A percentile compares a stretch with the other conserved stretches of the same genome.
These are phyloP conservation scores for Telopea speciosissima DNA, from an alignment of 177 flowering plant species.

Conservation along the genomic window DNA sequence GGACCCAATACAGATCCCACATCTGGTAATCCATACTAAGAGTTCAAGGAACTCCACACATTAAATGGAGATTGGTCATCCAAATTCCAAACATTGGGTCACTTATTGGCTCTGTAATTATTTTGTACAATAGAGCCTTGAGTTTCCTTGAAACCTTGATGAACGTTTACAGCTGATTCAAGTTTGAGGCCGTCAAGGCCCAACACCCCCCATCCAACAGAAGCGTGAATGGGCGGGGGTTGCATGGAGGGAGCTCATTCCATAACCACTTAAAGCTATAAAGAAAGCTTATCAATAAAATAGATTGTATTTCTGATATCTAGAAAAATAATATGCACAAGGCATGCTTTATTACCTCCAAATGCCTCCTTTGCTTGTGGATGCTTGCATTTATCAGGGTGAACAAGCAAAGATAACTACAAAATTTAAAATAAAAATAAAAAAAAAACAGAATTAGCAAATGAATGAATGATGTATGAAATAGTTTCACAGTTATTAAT, in stretches of 20 bases:
- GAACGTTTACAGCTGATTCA: background rate
- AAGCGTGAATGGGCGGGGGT: no score
- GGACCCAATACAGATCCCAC: no score
- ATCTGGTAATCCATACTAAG: no score
- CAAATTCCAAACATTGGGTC: no score
- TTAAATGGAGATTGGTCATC: no score
- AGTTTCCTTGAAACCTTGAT: no score
- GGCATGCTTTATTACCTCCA: conserved; percentile 47
- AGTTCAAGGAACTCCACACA: no score
- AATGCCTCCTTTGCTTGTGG: conserved; percentile 99
- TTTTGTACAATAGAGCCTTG: background rate
- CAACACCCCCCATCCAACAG: no score
- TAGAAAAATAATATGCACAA: background rate
- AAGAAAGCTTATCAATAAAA: no score
- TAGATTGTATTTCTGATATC: background rate
- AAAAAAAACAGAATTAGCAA: conserved; percentile 2
- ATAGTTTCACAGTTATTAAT: background rate
- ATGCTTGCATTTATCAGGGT: conserved; percentile 99
- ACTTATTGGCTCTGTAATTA: no score
- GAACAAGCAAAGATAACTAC: conserved; percentile 90
- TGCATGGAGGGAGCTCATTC: background rate
- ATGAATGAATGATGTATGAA: background rate
- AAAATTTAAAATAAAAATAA: no score
- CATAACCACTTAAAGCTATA: background rate
- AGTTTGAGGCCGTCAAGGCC: no score